Evolutionary conservation across 208 protist species (phyloP).

Genomic region (Crithidia expoeki): DNA sequence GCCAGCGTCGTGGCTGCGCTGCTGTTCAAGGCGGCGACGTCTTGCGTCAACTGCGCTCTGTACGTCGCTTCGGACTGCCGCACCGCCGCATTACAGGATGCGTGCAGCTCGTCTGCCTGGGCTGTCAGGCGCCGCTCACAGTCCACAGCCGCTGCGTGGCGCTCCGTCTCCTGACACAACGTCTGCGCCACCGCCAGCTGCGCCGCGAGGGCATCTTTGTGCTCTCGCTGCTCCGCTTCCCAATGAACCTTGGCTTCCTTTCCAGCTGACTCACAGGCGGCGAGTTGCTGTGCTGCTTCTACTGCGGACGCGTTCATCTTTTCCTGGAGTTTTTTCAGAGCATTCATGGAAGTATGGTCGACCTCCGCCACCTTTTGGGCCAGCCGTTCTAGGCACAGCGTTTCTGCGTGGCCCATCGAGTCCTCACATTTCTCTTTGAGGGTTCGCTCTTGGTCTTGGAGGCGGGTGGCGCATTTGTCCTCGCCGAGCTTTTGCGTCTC

Average conservation of each 20-base stretch:
- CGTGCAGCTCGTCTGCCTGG: slow-evolving; percentile 2
- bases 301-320: background rate
- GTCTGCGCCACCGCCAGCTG: background rate
- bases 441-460: background rate
- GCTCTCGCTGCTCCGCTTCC: slow-evolving; percentile 3
- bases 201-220: background rate
- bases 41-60: background rate
- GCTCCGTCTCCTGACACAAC: slow-evolving; percentile 17
- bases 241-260: slow-evolving; percentile 2
- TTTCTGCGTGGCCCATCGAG: slow-evolving; percentile 1
- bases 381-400: slow-evolving; percentile 15
- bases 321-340: slow-evolving; percentile 5
- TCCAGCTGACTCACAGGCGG: slow-evolving; percentile 6
- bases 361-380: background rate
- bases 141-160: background rate
- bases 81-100: slow-evolving; percentile 18
- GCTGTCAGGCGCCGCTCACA: slow-evolving; percentile 5
- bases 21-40: slow-evolving; percentile 13
- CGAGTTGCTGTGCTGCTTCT: slow-evolving; percentile 2
- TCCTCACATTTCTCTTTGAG: background rate
- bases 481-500: slow-evolving; percentile 1
- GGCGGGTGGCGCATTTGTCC: slow-evolving; percentile 11
- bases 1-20: background rate
- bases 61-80: slow-evolving; percentile 9
- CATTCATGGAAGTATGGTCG: background rate